phyloP scores from a whole-genome alignment of 2,329 filamentous ascomycete species.

The Dothideomycetes sp. region DNA sequence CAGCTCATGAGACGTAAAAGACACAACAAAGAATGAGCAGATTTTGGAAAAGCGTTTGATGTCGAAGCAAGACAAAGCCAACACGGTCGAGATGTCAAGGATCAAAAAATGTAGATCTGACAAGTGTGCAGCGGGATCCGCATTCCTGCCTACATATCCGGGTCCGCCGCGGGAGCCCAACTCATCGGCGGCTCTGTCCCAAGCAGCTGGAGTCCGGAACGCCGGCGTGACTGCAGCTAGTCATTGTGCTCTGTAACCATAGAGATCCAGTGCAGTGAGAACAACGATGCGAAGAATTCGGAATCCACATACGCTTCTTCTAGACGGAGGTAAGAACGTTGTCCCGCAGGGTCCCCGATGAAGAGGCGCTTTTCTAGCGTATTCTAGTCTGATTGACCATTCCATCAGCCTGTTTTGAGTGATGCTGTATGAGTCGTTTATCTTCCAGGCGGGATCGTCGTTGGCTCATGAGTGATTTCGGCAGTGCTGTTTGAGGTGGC shows the following conservation, averaged over 20 bases:
- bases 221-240: too few relatives aligned
- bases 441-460: slow-evolving; percentile 4
- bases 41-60: slow-evolving; percentile 4
- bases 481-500: slow-evolving; percentile 10
- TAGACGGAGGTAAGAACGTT: slow-evolving; percentile 9
- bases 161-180: slow-evolving; percentile 8
- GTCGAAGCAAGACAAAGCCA: slow-evolving; percentile 1
- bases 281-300: too few relatives aligned
- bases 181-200: slow-evolving; percentile 3
- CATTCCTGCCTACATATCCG: slow-evolving; percentile 10
- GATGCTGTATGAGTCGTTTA: slow-evolving; percentile 6
- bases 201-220: slow-evolving; percentile 2
- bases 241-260: too few relatives aligned
- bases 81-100: slow-evolving; percentile 8
- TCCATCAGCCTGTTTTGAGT: slow-evolving; percentile 10
- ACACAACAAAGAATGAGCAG: slow-evolving; percentile 1
- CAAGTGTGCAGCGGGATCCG: slow-evolving; percentile 10
- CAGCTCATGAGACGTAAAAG: too few relatives aligned
- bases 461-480: slow-evolving; percentile 5
- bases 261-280: too few relatives aligned
- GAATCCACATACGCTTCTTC: slow-evolving; percentile 6
- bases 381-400: slow-evolving; percentile 14
- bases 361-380: slow-evolving; percentile 12
- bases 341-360: slow-evolving; percentile 8
- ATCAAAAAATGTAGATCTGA: slow-evolving; percentile 8